These are phyloP conservation scores for Fusarium odoratissimum DNA, from an alignment of 2,329 filamentous ascomycete species.

Conservation along the genomic window DNA sequence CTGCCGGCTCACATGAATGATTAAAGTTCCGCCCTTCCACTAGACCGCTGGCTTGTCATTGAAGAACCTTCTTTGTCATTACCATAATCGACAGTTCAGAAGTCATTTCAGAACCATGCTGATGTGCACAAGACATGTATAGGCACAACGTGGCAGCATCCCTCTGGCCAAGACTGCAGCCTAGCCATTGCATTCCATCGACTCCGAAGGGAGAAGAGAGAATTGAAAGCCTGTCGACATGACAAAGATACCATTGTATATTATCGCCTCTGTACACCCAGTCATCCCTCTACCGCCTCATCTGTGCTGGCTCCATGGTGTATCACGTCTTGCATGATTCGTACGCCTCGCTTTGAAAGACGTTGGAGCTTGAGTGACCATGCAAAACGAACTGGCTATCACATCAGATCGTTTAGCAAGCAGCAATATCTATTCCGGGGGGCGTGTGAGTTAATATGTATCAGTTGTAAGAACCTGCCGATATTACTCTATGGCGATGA, in stretches of 20 bases:
- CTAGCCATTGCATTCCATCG: conserved; percentile 30
- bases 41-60: conserved; percentile 8
- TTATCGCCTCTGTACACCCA: conserved; percentile 30
- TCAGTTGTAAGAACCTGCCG: neutral
- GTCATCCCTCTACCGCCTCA: conserved; percentile 36
- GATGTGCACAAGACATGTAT: conserved; percentile 32
- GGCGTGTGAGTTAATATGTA: neutral
- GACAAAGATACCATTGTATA: conserved; percentile 20
- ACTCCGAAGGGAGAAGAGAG: conserved; percentile 24
- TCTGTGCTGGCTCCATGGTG: conserved; percentile 12
- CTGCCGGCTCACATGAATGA: conserved; percentile 51
- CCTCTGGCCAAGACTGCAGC: conserved; percentile 25
- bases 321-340: conserved; percentile 11
- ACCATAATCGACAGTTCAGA: conserved; percentile 30
- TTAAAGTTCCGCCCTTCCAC: conserved; percentile 24
- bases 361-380: conserved; percentile 21
- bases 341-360: conserved; percentile 17
- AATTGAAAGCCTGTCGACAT: conserved; percentile 11
- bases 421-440: conserved; percentile 6
- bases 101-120: conserved; percentile 27
- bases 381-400: conserved; percentile 33
- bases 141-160: conserved; percentile 46
- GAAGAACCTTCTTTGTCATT: conserved; percentile 21
- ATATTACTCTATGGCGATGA: neutral
- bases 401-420: conserved; percentile 25